A percentile compares a stretch with the other conserved stretches of the same genome.
These are phyloP conservation scores for Gentiana straminea DNA, from an alignment of 257 asterid species.

Conservation along the genomic window DNA sequence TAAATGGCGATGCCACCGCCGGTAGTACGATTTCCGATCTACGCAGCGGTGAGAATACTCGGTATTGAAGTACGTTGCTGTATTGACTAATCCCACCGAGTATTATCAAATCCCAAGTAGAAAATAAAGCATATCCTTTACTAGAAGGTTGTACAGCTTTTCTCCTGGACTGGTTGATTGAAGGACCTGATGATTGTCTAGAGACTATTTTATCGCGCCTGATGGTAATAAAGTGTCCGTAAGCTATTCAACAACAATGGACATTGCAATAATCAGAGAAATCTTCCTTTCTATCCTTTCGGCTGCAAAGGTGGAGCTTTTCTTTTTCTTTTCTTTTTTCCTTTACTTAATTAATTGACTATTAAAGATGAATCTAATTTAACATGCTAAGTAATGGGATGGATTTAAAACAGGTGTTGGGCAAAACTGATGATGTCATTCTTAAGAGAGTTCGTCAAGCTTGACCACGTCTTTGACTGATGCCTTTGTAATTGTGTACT, in stretches of 20 bases:
- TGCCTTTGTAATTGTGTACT: too few relatives aligned
- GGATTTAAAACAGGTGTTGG: constrained; percentile 38
- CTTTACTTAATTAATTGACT: neutral
- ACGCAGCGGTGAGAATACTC: too few relatives aligned
- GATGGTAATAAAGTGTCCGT: constrained; percentile 61
- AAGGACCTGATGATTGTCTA: constrained; percentile 45
- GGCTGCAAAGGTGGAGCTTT: constrained; percentile 57
- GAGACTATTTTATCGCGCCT: constrained; percentile 74
- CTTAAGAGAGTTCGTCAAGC: constrained; percentile 51
- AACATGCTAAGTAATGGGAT: neutral
- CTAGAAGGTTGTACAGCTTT: constrained; percentile 57
- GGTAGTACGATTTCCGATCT: too few relatives aligned
- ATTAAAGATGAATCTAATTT: neutral
- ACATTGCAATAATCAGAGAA: constrained; percentile 56
- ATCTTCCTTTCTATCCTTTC: constrained; percentile 46
- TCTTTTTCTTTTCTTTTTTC: neutral
- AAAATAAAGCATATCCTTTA: constrained; percentile 50
- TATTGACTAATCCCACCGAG: too few relatives aligned
- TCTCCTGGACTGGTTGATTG: constrained; percentile 66
- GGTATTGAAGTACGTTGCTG: too few relatives aligned
- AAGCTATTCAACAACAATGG: constrained; percentile 79
- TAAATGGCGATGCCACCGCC: too few relatives aligned
- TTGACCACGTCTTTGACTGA: constrained; percentile 29
- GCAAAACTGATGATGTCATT: constrained; percentile 33
- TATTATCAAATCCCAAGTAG: too few relatives aligned